A percentile compares a stretch with the other conserved stretches of the same genome.
phyloP scores from a whole-genome alignment of 306 rosid species.

The Comarum palustre region DNA sequence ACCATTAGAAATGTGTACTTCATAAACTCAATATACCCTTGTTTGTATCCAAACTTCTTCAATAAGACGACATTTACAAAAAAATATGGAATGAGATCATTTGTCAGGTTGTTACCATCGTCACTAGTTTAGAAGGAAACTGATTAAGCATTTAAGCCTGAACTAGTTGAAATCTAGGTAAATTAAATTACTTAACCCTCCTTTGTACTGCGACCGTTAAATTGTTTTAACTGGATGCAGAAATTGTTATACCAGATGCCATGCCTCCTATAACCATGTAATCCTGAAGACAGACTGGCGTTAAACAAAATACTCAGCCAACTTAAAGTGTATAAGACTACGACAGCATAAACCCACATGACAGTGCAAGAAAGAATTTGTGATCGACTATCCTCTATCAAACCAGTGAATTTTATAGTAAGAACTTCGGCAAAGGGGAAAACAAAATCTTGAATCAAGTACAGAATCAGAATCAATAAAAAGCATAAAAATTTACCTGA shows the following conservation, averaged over 20 bases:
- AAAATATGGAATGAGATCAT: no score
- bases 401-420: background rate
- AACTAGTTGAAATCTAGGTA: background rate
- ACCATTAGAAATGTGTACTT: background rate
- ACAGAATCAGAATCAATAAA: background rate
- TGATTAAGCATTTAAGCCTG: background rate
- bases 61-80: background rate
- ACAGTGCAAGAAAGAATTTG: background rate
- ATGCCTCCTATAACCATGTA: background rate
- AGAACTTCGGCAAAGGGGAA: background rate
- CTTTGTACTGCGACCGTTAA: background rate
- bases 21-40: background rate
- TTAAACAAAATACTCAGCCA: background rate
- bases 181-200: background rate
- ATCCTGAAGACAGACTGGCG: background rate
- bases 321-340: background rate
- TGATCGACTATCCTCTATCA: background rate
- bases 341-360: background rate
- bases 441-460: background rate
- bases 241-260: background rate
- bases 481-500: slow-evolving; percentile 38
- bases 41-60: background rate
- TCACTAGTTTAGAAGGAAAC: background rate
- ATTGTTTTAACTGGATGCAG: background rate
- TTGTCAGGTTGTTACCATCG: background rate